Base-by-base conservation (phyloP, 305 asterid genomes). In the Plantago coronopus region DNA sequence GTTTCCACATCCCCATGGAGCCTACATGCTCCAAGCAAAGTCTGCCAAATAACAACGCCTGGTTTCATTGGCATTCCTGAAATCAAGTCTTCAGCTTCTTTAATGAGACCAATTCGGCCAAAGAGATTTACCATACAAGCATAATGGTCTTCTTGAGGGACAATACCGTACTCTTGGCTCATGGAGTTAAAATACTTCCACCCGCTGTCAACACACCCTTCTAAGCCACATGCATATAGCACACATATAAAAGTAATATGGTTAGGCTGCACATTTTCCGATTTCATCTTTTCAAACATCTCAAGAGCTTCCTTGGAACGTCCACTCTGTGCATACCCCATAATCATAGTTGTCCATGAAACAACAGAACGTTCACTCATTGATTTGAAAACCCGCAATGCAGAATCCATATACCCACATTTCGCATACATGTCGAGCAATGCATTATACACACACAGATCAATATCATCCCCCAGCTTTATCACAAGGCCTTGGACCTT, bases 281-380 rank as follows among this genome's bases (percentile, higher is more conserved):
- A 13, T 48, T 65, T 74, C 96, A 87, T 85, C 72, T 72, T 77
- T 66, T 81, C 67, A 17, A 85, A 87, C 51, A 74, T 55, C 61
- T 78, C 66, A 12, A 82, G 83, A 34, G 96, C 96, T 68, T 79
- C 76, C 17, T 65, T 51, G 0, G 83, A 59, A 21, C 45, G 62
- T 27, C 96, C 94, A 9, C 79, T 84, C 42, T 87, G 94, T 6
- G 96, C 91, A 46, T 71, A 83, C 56, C 89, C 96, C 77, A 78
- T 78, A 19, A 87, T 81, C 94, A 87, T 85, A 5, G 89, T 74
- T 14, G 89, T 87, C 96, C 94, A 85, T 0, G 96, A 83, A 59
- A 88, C 80, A 16, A 79, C 83, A 17, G 80, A 38, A 38, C 72
- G 81, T 34, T 81, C 87, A 9, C 19, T 56, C 89, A 88, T 88